Base-by-base conservation (phyloP, 2,329 filamentous ascomycete genomes). In the Dactylonectria estremocensis region DNA sequence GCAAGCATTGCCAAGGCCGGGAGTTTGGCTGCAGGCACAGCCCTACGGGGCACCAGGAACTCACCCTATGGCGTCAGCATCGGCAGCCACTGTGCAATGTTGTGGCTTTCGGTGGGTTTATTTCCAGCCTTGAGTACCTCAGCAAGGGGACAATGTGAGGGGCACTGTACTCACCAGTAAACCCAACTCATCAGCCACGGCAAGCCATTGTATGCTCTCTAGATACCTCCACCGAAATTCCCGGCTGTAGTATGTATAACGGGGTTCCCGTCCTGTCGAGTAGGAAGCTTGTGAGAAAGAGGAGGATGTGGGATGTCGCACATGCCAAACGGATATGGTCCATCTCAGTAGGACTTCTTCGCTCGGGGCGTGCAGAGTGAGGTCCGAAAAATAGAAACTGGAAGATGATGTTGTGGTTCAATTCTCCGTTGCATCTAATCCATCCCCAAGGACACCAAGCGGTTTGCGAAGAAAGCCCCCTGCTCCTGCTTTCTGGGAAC, bases 1-100 rank as follows among this genome's bases (percentile, higher is more conserved):
- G 69, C 70, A 72, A 72, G 64, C 70, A 71, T 72, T 66, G 70
- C 70, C 70, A 73, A 71, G 70, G 61, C 46, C 53, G 20, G 61
- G n/a, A 45, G 54, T 46, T 54, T 54, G 31, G 37, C 54, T 18
- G 24, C 33, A 46, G 10, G 24, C 40, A 46, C n/a, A 55, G 40
- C 43, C 52, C 49, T 75, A 75, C 68, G 61, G 65, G 55, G 65
- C 65, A 63, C 73, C 72, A 66, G 71, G 69, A 61, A 40, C 22
- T 49, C 13, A 43, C 53, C 58, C 57, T 65, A 52, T 57, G 64
- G 53, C 53, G 71, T 69, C 69, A 75, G 71, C 72, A 63, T 59
- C 64, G 54, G 55, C 48, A 45, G 31, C 60, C 54, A 64, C 43
- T 28, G 48, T 37, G 60, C 53, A 53, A 33, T 57, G 45, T 31